Percentiles rank a stretch among this genome's conserved stretches.
These are phyloP conservation scores for Microbotryum lychnidis-dioicae DNA, from an alignment of 1,284 basidiomycete genomes.

Conservation along the genomic window DNA sequence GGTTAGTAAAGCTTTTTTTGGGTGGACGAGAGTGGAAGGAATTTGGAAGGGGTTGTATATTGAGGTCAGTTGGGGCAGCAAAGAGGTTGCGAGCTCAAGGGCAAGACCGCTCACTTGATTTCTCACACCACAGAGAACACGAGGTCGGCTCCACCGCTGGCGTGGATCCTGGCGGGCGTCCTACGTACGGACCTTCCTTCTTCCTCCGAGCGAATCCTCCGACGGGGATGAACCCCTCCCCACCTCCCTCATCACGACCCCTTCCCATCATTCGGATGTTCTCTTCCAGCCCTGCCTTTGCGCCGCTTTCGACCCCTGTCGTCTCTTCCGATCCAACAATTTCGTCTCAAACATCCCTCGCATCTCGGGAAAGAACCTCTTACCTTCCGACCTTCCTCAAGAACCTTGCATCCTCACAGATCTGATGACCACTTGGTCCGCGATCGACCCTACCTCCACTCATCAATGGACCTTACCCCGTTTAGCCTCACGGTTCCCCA, in stretches of 20 bases:
- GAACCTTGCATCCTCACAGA: slow-evolving; percentile 36
- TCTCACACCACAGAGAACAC: neutral
- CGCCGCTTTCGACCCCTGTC: slow-evolving; percentile 28
- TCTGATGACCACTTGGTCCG: slow-evolving; percentile 32
- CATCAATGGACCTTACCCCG: slow-evolving; percentile 32
- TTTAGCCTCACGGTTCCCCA: slow-evolving; percentile 30
- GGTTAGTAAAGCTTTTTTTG: slow-evolving; percentile 31
- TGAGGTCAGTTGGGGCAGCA: slow-evolving; percentile 1
- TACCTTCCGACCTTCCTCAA: slow-evolving; percentile 9
- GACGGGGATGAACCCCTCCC: slow-evolving; percentile 17
- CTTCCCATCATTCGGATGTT: slow-evolving; percentile 36
- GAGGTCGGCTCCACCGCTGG: slow-evolving; percentile 22
- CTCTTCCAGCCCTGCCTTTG: slow-evolving; percentile 38
- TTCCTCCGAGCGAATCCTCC: neutral
- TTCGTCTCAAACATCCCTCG: slow-evolving; percentile 23
- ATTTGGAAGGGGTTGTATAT: slow-evolving; percentile 36
- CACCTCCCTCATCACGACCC: slow-evolving; percentile 29
- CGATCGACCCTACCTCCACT: slow-evolving; percentile 5
- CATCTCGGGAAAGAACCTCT: slow-evolving; percentile 7
- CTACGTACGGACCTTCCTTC: slow-evolving; percentile 27
- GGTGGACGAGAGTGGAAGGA: slow-evolving; percentile 32
- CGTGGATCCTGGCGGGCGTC: slow-evolving; percentile 34
- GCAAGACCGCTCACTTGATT: neutral
- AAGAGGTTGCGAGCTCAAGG: neutral
- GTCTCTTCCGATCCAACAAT: slow-evolving; percentile 4